Evolutionary conservation across 176 grass and related monocot species (phyloP).

Genomic region (Oryza nivara): DNA sequence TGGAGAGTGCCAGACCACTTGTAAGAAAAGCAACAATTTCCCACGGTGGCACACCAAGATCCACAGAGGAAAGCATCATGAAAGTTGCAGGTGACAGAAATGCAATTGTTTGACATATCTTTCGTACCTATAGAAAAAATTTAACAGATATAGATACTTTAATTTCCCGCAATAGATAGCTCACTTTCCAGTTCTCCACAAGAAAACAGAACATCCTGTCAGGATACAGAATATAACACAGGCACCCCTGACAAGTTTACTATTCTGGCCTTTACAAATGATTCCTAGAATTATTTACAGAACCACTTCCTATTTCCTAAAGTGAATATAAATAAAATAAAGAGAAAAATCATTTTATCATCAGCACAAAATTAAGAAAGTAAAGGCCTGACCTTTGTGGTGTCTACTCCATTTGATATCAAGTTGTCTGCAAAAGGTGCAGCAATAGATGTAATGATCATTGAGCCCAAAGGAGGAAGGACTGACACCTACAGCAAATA

Average conservation of each 20-base stretch:
- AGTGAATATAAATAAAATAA: conserved; percentile 22
- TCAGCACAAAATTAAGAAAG: conserved; percentile 24
- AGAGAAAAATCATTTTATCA: neutral
- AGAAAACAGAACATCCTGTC: neutral
- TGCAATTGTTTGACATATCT: conserved; percentile 99
- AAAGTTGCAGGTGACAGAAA: conserved; percentile 92
- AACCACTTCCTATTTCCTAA: neutral
- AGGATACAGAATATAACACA: conserved; percentile 13
- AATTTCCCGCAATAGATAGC: neutral
- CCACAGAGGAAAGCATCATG: conserved; percentile 94
- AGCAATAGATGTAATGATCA: conserved; percentile 89
- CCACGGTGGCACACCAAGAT: conserved; percentile 92
- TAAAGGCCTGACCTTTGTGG: conserved; percentile 62
- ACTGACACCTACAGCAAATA: conserved; percentile 77
- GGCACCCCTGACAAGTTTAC: conserved; percentile 13
- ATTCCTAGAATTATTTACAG: neutral
- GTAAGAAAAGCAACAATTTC: conserved; percentile 84
- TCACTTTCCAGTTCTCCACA: neutral
- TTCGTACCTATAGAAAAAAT: conserved; percentile 76
- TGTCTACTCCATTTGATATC: conserved; percentile 93
- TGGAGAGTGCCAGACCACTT: conserved; percentile 88
- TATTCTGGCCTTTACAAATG: neutral
- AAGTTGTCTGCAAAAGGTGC: conserved; percentile 93
- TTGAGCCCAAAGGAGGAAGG: conserved; percentile 92
- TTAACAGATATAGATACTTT: conserved; percentile 17